These are phyloP conservation scores for Apiotrichum mycotoxinovorans DNA, from an alignment of 1,284 basidiomycete species.

Conservation along the genomic window DNA sequence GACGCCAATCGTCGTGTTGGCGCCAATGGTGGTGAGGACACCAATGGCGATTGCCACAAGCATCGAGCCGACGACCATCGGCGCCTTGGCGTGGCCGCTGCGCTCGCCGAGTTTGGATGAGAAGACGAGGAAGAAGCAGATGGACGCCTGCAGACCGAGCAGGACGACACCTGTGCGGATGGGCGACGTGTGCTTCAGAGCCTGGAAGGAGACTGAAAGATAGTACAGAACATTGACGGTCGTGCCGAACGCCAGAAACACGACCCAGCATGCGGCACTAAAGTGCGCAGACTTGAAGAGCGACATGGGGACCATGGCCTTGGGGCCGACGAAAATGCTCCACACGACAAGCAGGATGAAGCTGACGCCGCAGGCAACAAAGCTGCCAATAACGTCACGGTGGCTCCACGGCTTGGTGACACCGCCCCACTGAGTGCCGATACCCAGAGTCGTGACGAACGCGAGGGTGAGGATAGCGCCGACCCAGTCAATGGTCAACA, in stretches of 20 bases:
- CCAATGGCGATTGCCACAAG: constrained; percentile 22
- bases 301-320: constrained; percentile 29
- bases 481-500: constrained; percentile 29
- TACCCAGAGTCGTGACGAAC: constrained; percentile 27
- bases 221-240: constrained; percentile 29
- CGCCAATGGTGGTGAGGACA: constrained; percentile 19
- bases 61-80: constrained; percentile 21
- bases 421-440: constrained; percentile 30
- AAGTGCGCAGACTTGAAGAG: constrained; percentile 25
- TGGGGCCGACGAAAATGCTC: constrained; percentile 18
- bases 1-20: constrained; percentile 10
- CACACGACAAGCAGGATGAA: constrained; percentile 21
- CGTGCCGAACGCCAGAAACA: constrained; percentile 24
- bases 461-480: constrained; percentile 20
- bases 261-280: constrained; percentile 22
- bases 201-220: constrained; percentile 28
- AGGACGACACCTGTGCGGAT: constrained; percentile 25
- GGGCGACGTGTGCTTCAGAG: constrained; percentile 24
- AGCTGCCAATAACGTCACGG: constrained; percentile 19
- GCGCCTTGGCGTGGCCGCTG: constrained; percentile 28
- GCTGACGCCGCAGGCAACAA: constrained; percentile 18
- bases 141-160: constrained; percentile 21
- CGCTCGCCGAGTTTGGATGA: constrained; percentile 24
- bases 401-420: constrained; percentile 24
- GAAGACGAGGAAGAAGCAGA: constrained; percentile 23